Conservation (phyloP, 2,329 filamentous ascomycete genomes). For the Paraconiothyrium brasiliense region DNA sequence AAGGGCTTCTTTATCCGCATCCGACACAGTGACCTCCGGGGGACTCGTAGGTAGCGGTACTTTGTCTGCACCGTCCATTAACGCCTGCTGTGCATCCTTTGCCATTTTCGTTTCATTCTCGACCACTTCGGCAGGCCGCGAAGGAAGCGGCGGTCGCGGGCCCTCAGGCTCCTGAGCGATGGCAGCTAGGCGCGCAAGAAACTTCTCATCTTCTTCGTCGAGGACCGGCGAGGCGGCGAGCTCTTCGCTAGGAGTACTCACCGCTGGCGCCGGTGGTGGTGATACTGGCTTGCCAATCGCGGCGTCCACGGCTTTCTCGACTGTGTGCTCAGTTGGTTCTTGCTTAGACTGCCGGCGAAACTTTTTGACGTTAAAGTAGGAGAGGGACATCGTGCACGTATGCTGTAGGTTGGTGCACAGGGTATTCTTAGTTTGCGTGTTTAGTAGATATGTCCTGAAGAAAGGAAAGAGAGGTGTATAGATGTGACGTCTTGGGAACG, state of each 20-base stretch:
- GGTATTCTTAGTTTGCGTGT: slow-evolving; percentile 1
- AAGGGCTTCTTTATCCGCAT: slow-evolving; percentile 33
- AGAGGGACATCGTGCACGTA: slow-evolving; percentile 36
- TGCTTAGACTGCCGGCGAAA: slow-evolving; percentile 46
- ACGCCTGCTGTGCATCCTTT: slow-evolving; percentile 57
- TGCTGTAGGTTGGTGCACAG: not conserved
- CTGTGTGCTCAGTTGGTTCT: slow-evolving; percentile 21
- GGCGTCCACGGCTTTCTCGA: slow-evolving; percentile 4
- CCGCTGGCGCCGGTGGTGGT: slow-evolving; percentile 31
- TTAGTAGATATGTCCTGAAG: not conserved
- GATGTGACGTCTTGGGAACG: slow-evolving; percentile 7
- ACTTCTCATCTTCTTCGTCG: slow-evolving; percentile 69
- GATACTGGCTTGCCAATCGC: slow-evolving; percentile 37
- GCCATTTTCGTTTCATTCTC: slow-evolving; percentile 46
- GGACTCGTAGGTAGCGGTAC: slow-evolving; percentile 62
- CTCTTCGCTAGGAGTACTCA: slow-evolving; percentile 39
- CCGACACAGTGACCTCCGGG: slow-evolving; percentile 42
- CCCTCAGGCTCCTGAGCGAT: slow-evolving; percentile 53
- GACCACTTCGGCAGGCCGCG: slow-evolving; percentile 43
- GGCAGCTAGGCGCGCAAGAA: slow-evolving; percentile 62
- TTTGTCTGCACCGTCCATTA: slow-evolving; percentile 58
- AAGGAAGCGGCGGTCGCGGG: slow-evolving; percentile 54
- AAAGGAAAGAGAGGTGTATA: not conserved
- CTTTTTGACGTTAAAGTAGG: slow-evolving; percentile 43
- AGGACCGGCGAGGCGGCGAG: slow-evolving; percentile 56